Base-by-base conservation (phyloP, 352 stramenopile genomes). In the Phytophthora multivora region DNA sequence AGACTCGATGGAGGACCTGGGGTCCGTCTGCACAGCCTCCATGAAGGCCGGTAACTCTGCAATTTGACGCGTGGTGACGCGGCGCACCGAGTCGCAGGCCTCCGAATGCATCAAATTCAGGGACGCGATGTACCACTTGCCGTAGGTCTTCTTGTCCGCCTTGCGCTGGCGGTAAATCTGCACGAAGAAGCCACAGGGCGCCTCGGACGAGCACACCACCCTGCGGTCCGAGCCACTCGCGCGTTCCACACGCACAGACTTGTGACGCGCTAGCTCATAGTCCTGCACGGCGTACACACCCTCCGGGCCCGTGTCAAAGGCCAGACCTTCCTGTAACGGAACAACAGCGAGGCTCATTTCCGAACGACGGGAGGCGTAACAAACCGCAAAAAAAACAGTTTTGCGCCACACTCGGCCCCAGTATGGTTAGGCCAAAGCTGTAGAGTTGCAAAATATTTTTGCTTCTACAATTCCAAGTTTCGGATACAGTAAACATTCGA, bases 41-140 rank as follows among this genome's bases (percentile, higher is more conserved):
- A 51, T 31, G 21, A 74, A 71, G 11, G 51, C 52, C 39, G 60
- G 64, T 6, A 71, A 59, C 38, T 59, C 36, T 3, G 66, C 56
- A 8, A 78, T 66, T 25, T 78, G 65, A 10, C 69, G 57, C 11
- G 51, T 63, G 23, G 55, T 69, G 30, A 73, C 36, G 38, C 48
- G 57, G 2, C 40, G 33, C 33, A 30, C n/a, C 8, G 69, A 55
- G 26, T 59, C 30, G 54, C 69, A 77, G 9, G 21, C 16, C 3
- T 56, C 43, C n/a, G 65, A 69, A 66, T 75, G 69, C 18, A 43
- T 23, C 33, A 66, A 36, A 28, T 70, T 19, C 40, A 69, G 46
- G 19, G 55, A 72, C 42, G 60, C 63, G 31, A 77, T 66, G 48
- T 71, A 77, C 69, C 65, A 77, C 45, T 73, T 66, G 40, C 64